phyloP scores from a whole-genome alignment of 192 early-diverging fungal genomes.

The Powellomyces hirtus region DNA sequence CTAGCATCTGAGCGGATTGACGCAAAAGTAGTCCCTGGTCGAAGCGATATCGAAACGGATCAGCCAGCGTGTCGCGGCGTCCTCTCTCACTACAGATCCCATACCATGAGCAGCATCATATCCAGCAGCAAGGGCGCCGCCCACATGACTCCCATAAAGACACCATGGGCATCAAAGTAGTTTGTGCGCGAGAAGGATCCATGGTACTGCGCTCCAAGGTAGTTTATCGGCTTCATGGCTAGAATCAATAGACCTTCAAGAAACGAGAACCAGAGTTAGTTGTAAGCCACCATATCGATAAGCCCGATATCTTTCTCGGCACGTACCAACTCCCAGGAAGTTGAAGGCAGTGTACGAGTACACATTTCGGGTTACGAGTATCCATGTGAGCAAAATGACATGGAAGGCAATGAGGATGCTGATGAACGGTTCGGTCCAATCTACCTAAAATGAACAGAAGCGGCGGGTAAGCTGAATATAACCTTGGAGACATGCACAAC shows the following conservation, averaged over 20 bases:
- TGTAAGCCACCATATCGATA: not conserved
- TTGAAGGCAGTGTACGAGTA: constrained; percentile 1
- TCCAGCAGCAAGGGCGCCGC: constrained; percentile 31
- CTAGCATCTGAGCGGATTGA: constrained; percentile 4
- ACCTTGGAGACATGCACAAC: too few relatives aligned
- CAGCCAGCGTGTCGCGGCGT: not conserved
- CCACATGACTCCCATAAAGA: constrained; percentile 35
- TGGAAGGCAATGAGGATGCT: constrained; percentile 19
- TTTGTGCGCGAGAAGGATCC: constrained; percentile 17
- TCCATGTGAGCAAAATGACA: constrained; percentile 14
- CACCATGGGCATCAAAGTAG: constrained; percentile 40
- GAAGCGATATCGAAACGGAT: not conserved
- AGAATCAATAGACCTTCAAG: constrained; percentile 23
- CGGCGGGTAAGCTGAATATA: too few relatives aligned
- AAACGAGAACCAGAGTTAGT: not conserved
- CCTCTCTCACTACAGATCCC: not conserved
- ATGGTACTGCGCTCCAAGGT: constrained; percentile 16
- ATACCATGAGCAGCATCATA: constrained; percentile 29
- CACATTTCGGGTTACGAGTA: not conserved
- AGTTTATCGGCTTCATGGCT: constrained; percentile 23
- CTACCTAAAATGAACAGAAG: too few relatives aligned
- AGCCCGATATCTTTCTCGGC: not conserved
- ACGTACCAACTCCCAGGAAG: constrained; percentile 14
- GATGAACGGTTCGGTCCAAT: constrained; percentile 39
- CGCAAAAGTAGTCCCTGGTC: constrained; percentile 7